A percentile compares a stretch with the other conserved stretches of the same genome.
These are phyloP conservation scores for Corymbia maculata DNA, from an alignment of 345 rosid genomes.

Conservation along the genomic window DNA sequence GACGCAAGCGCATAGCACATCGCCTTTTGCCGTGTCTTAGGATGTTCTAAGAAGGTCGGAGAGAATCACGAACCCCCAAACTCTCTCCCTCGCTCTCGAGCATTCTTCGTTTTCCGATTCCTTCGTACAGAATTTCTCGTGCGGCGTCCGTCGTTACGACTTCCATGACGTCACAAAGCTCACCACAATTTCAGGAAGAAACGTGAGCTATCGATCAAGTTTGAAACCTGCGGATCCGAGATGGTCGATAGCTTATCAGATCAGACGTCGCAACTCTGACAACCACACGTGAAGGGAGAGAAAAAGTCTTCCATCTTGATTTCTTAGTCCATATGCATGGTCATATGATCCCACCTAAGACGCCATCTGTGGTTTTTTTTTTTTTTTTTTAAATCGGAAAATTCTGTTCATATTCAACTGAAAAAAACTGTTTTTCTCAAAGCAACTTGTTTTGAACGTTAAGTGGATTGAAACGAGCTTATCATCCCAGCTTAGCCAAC, in stretches of 20 bases:
- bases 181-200: neutral
- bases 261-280: neutral
- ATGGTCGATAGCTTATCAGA: neutral
- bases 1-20: neutral
- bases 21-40: neutral
- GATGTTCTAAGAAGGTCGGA: neutral
- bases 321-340: neutral
- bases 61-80: neutral
- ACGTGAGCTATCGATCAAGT: neutral
- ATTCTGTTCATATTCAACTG: neutral
- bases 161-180: neutral
- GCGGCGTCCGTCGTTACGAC: neutral
- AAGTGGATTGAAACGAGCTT: neutral
- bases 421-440: neutral
- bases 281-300: neutral
- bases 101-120: neutral
- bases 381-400: neutral
- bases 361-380: neutral
- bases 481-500: neutral
- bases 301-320: neutral
- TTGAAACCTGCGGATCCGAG: neutral
- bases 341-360: neutral
- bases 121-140: neutral
- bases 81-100: neutral
- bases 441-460: neutral